A percentile compares a stretch with the other conserved stretches of the same genome.
phyloP scores from a whole-genome alignment of 495 filamentous ascomycete genomes.

The Pseudomonodictys pantanalensis region DNA sequence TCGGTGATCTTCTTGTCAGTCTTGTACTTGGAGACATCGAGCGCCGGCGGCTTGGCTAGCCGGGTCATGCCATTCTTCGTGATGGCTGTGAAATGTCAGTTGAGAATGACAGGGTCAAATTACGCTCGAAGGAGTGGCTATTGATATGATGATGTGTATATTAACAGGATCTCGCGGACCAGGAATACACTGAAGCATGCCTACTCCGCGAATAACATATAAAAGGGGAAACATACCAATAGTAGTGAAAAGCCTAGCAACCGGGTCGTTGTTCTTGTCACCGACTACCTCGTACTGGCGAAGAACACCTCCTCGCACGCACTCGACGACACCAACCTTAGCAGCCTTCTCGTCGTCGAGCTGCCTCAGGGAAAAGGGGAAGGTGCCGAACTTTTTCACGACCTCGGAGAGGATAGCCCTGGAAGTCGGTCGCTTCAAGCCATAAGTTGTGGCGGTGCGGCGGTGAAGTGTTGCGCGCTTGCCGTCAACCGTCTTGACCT shows the following conservation, averaged over 20 bases:
- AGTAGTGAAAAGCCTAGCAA: slow-evolving; percentile 83
- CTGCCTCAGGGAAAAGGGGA: slow-evolving; percentile 96
- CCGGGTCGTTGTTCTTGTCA: slow-evolving; percentile 79
- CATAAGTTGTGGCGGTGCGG: slow-evolving; percentile 84
- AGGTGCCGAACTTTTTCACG: slow-evolving; percentile 92
- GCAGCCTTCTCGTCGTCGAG: slow-evolving; percentile 94
- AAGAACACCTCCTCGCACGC: slow-evolving; percentile 84
- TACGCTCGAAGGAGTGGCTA: background rate
- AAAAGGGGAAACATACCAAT: slow-evolving; percentile 60
- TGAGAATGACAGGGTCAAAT: background rate
- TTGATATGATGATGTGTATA: background rate
- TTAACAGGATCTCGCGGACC: background rate
- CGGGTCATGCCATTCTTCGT: slow-evolving; percentile 95
- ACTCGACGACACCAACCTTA: slow-evolving; percentile 94
- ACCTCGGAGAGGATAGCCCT: slow-evolving; percentile 87
- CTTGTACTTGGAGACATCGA: slow-evolving; percentile 76
- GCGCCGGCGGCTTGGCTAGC: slow-evolving; percentile 68
- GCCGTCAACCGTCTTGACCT: slow-evolving; percentile 77
- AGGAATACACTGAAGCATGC: background rate
- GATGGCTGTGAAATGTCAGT: slow-evolving; percentile 60
- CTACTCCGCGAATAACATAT: background rate
- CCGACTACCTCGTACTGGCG: slow-evolving; percentile 94
- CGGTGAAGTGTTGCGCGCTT: slow-evolving; percentile 89
- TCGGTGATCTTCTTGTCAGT: slow-evolving; percentile 97
- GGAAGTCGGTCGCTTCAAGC: slow-evolving; percentile 86